phyloP scores from a whole-genome alignment of 208 protist genomes.

The Trypanosomatidae sp. region DNA sequence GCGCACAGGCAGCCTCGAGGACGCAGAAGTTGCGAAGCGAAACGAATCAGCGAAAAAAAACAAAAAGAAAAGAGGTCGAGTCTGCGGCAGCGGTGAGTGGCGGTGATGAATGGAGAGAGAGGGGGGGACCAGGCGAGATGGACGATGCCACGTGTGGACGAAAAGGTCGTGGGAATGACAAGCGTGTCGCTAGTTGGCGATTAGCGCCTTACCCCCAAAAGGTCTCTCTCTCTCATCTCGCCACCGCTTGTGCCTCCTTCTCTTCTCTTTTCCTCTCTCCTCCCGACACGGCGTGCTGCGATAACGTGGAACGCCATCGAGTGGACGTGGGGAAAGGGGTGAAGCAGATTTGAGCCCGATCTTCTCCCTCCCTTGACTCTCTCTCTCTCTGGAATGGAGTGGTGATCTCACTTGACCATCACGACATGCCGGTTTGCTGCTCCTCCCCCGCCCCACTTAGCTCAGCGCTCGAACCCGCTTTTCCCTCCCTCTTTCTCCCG shows the following conservation, averaged over 20 bases:
- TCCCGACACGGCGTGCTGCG: background rate
- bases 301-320: background rate
- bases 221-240: background rate
- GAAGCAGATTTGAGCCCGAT: too few relatives aligned
- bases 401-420: background rate
- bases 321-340: background rate
- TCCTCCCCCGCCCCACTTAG: background rate
- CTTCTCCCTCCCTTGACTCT: background rate
- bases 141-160: too few relatives aligned
- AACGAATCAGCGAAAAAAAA: background rate
- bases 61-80: too few relatives aligned
- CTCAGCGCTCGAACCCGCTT: background rate
- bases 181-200: background rate
- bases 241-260: background rate
- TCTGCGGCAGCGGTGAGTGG: background rate
- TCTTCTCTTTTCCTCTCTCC: background rate
- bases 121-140: background rate
- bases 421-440: background rate
- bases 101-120: background rate
- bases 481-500: background rate
- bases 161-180: background rate
- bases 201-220: background rate
- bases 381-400: background rate
- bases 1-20: background rate
- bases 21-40: background rate